Evolutionary conservation across 441 rosid species (phyloP), one percentile per base, ranked within the genome.

Genomic region (Viola pubescens): DNA sequence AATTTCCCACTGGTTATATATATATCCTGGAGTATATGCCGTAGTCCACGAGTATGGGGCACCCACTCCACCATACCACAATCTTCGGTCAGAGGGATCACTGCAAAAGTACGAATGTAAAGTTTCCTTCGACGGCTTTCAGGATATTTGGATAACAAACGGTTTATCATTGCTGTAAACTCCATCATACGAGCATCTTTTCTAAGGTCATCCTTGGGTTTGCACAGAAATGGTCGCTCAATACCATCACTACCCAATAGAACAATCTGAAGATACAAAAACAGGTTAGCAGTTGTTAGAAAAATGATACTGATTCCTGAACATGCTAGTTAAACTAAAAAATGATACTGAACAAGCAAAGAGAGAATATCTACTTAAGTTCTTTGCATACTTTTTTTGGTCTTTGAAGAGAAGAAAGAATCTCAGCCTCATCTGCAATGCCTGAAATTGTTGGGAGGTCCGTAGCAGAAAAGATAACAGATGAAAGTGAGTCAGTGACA

Each of bases 121-220:
- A 94, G 88, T 79, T 91, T 91, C 79, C 98, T 85, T 59, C 91
- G 74, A 61, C 96, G 87, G 75, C 97, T 94, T 83, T 94, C 99
- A 60, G 96, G 97, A 77, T 87, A 91, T 77, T 91, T 91, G 53
- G 94, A 87, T 67, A 94, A 79, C 62, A 94, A 81, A 58, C 86
- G 88, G 70, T 94, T 94, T 78, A 94, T 94, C 91, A 87, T 94
- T 59, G 98, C 99, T 72, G 82, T 94, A 71, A 94, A 94, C 77
- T 94, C 98, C 98, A 94, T 94, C 99, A 94, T 91, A 61, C 96
- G 96, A 59, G 99, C 98, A 84, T 94, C 99, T 82, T 94, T 94
- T 78, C 99, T 82, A 53, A 94, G 91, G 70, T 94, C 99, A 73
- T 91, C 99, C 82, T 91, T 91, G 49, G 99, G 98, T 72, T 94